Evolutionary conservation across 2,329 filamentous ascomycete species (phyloP), one percentile per base, ranked within the genome.

Genomic region (Dothistroma septosporum): DNA sequence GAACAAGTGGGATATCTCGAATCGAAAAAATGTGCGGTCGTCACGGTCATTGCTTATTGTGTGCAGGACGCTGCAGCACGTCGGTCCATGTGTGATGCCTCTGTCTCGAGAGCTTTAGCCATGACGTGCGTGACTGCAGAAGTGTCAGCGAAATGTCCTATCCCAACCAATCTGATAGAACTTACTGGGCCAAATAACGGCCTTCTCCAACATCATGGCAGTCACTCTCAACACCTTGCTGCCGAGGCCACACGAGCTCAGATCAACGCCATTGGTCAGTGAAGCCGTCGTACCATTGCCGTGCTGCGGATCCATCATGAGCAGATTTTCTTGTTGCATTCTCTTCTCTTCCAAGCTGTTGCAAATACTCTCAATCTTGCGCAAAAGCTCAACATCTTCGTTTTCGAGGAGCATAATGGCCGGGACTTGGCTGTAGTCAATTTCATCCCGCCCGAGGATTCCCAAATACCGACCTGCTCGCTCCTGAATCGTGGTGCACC

Each of bases 401-500:
- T 94, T 90, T 70, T 97, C 92, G 0, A 97, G 81, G 4, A 97
- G 83, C 85, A 97, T 91, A 59, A 96, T 89, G 1, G 88, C 91
- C 2, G 92, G 91, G 8, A 96, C 89, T 67, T 92, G 87, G 0
- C 82, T 80, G 55, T 91, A 82, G 69, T 97, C 91, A 35, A 94
- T 85, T 0, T 89, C 83, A 64, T 96, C 90, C 61, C 89, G 87
- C 12, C 93, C 93, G 1, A 97, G 82, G 6, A 97, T 86, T 4
- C 93, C 93, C 6, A 97, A 76, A 69, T 94, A 96, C 4, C 87
- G 86, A 0, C 93, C 93, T n/a, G 97, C 89, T 9, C 94, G 88
- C 71, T 97, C 92, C 74, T 99, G 94, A 3, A 97, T 85, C 1
- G 92, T 94, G 5, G 90, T 90, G 46, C 94, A 85, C 93, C 93